A percentile compares a stretch with the other conserved stretches of the same genome.
phyloP scores from a whole-genome alignment of 768 basidiomycete species.

The Kwoniella mangroviensis region DNA sequence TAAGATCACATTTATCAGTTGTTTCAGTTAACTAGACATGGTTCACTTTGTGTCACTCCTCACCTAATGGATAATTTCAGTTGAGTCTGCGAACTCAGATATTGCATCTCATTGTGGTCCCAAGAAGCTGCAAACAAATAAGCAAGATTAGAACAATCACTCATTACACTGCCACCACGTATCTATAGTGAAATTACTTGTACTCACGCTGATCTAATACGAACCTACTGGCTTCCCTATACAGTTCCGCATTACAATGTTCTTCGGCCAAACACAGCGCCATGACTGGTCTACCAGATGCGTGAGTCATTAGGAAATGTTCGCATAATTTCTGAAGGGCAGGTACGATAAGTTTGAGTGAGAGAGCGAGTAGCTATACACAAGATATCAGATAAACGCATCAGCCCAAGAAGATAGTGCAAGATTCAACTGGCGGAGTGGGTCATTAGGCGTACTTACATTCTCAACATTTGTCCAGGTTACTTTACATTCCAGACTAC shows the following conservation, averaged over 20 bases:
- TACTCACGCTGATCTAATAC: conserved; percentile 89
- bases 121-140: conserved; percentile 37
- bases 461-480: conserved; percentile 92
- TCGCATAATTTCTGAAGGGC: conserved; percentile 80
- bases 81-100: conserved; percentile 75
- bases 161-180: background rate
- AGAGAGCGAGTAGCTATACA: conserved; percentile 70
- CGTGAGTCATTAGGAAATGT: conserved; percentile 86
- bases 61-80: conserved; percentile 80
- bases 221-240: conserved; percentile 86
- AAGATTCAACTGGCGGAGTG: too few species aligned
- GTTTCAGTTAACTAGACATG: background rate
- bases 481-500: conserved; percentile 76
- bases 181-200: background rate
- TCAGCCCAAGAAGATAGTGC: too few species aligned
- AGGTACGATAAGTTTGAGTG: conserved; percentile 84
- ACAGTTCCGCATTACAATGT: conserved; percentile 71
- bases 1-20: background rate
- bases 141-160: background rate
- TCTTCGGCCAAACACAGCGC: conserved; percentile 90
- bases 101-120: conserved; percentile 47
- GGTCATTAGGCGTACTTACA: too few species aligned
- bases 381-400: too few species aligned
- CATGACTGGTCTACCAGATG: conserved; percentile 89
- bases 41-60: too few species aligned